Conservation (phyloP, 176 grass and related monocot species). For the Leersia perrieri region DNA sequence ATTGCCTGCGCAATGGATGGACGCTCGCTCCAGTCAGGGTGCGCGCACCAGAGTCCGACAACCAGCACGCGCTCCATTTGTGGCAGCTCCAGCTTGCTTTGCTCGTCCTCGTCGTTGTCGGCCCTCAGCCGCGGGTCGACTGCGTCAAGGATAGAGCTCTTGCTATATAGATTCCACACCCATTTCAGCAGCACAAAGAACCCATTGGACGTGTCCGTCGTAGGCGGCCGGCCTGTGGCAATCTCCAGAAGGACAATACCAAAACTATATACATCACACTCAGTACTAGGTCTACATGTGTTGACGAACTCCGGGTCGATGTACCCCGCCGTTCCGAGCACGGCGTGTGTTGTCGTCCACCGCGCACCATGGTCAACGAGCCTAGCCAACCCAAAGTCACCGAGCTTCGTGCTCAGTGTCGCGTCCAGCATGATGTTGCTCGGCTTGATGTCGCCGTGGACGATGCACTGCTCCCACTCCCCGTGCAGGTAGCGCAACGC, state of each 20-base stretch:
- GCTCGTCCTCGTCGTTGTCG: not conserved
- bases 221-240: not conserved
- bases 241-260: conserved; percentile 38
- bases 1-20: conserved; percentile 32
- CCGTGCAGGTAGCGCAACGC: conserved; percentile 26
- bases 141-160: not conserved
- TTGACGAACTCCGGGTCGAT: not conserved
- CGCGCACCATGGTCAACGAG: conserved; percentile 10
- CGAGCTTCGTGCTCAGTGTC: not conserved
- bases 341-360: not conserved
- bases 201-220: not conserved
- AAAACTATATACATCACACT: conserved; percentile 30
- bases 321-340: conserved; percentile 15
- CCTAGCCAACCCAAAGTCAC: conserved; percentile 23
- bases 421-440: conserved; percentile 38
- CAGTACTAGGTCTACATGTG: not conserved
- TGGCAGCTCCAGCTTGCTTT: too few relatives aligned
- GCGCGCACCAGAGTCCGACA: conserved; percentile 35
- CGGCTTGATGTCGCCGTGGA: conserved; percentile 39
- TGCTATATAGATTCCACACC: conserved; percentile 16
- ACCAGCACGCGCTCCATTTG: conserved; percentile 26
- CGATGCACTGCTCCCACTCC: not conserved
- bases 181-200: not conserved
- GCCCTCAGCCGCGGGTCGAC: conserved; percentile 7
- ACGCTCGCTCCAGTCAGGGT: not conserved